Conservation (phyloP, 257 asterid species). For the Fraxinus anomala region DNA sequence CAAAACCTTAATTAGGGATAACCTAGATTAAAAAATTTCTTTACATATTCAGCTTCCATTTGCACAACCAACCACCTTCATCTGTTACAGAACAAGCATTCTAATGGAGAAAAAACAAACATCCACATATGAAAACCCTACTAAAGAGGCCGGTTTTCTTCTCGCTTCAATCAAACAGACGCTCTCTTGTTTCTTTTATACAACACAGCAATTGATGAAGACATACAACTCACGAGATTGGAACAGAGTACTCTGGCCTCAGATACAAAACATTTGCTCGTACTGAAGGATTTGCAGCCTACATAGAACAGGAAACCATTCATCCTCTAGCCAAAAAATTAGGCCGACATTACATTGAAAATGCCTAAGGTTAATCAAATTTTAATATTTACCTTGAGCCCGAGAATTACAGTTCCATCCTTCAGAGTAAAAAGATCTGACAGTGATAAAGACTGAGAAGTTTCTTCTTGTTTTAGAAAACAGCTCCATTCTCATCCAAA, state of each 20-base stretch:
- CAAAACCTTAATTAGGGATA: background rate
- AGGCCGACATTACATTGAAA: background rate
- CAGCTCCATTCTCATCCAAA: constrained; percentile 78
- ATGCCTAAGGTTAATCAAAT: background rate
- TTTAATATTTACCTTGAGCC: constrained; percentile 56
- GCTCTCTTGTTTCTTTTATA: background rate
- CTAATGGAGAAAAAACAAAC: background rate
- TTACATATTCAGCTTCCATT: background rate
- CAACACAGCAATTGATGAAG: background rate
- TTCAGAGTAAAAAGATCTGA: constrained; percentile 73
- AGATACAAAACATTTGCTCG: constrained; percentile 83
- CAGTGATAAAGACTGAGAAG: constrained; percentile 82
- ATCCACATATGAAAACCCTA: background rate
- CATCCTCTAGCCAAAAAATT: constrained; percentile 19
- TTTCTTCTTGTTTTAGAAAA: constrained; percentile 73
- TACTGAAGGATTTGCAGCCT: constrained; percentile 89
- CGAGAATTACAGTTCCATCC: constrained; percentile 64
- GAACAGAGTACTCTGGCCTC: constrained; percentile 64
- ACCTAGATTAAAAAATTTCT: background rate
- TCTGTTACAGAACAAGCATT: background rate
- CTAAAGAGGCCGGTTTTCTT: background rate
- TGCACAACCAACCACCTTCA: background rate
- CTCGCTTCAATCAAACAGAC: background rate
- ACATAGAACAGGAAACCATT: constrained; percentile 24
- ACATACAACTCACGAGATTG: constrained; percentile 64